phyloP scores from a whole-genome alignment of 2,329 filamentous ascomycete genomes.

The Talaromyces atroroseus region DNA sequence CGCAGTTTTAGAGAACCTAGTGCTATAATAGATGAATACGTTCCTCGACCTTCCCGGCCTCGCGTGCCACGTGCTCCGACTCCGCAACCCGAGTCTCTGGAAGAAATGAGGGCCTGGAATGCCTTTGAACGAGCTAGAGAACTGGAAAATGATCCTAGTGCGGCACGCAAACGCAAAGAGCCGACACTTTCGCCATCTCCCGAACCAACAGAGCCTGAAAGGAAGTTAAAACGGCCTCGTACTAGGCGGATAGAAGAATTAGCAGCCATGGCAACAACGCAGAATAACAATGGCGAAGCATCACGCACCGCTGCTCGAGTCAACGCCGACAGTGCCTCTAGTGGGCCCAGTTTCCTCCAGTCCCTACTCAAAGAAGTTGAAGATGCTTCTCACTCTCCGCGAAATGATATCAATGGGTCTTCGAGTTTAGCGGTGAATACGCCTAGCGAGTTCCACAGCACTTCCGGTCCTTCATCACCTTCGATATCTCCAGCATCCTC shows the following conservation, averaged over 20 bases:
- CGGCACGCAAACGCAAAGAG: slow-evolving; percentile 47
- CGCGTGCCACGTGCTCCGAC: slow-evolving; percentile 33
- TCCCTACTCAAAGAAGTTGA: slow-evolving; percentile 87
- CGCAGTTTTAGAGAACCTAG: slow-evolving; percentile 67
- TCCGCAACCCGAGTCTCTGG: slow-evolving; percentile 64
- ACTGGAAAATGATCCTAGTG: slow-evolving; percentile 48
- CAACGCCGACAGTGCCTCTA: slow-evolving; percentile 34
- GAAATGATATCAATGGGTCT: slow-evolving; percentile 26
- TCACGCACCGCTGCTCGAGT: slow-evolving; percentile 32
- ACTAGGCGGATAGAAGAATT: slow-evolving; percentile 62
- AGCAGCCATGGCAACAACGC: slow-evolving; percentile 40
- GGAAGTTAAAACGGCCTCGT: slow-evolving; percentile 81
- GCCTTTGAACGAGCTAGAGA: slow-evolving; percentile 81
- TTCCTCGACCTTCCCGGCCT: slow-evolving; percentile 37
- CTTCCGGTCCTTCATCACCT: slow-evolving; percentile 38
- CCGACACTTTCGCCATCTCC: slow-evolving; percentile 73
- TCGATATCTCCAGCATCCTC: slow-evolving; percentile 38
- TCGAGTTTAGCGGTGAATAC: slow-evolving; percentile 30
- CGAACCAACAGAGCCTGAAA: slow-evolving; percentile 62
- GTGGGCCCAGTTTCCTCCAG: slow-evolving; percentile 73
- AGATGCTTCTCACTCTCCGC: slow-evolving; percentile 35
- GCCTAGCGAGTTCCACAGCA: slow-evolving; percentile 29
- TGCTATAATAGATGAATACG: slow-evolving; percentile 51
- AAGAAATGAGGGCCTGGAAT: slow-evolving; percentile 83
- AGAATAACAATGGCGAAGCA: slow-evolving; percentile 36